Percentiles rank a stretch among this genome's conserved stretches.
phyloP scores from a whole-genome alignment of 2,329 filamentous ascomycete species.

The Fusarium kyushuense region DNA sequence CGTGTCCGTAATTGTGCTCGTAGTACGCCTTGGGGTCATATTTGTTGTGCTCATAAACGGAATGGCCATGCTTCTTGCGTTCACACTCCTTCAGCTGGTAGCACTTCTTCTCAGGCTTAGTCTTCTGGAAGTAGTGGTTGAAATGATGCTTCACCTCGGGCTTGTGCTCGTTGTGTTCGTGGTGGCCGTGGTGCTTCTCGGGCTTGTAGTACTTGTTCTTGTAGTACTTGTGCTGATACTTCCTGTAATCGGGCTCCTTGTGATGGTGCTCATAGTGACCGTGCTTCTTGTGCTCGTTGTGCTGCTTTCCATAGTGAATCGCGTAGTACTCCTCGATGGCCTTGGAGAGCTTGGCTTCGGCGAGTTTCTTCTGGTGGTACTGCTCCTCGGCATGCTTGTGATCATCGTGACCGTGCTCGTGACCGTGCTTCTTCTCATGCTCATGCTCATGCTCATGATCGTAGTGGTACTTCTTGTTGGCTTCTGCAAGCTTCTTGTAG shows the following conservation, averaged over 20 bases:
- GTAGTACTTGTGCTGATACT: neutral
- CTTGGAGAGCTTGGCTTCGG: constrained; percentile 7
- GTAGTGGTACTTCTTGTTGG: constrained; percentile 1
- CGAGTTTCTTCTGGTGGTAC: neutral
- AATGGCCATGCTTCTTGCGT: neutral
- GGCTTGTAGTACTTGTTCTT: neutral
- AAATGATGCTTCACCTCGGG: neutral
- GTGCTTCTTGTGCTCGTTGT: neutral
- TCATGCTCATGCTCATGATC: constrained; percentile 4
- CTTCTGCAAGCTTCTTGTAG: constrained; percentile 6
- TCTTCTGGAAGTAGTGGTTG: neutral
- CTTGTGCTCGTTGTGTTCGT: neutral
- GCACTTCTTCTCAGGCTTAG: neutral
- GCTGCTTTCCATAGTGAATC: neutral
- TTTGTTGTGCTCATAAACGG: constrained; percentile 4
- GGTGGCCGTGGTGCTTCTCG: neutral
- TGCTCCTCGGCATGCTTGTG: constrained; percentile 2
- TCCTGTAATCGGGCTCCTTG: neutral
- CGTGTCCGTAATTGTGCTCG: neutral
- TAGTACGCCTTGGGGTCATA: neutral
- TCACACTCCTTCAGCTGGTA: neutral
- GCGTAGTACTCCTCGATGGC: constrained; percentile 14
- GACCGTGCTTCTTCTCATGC: constrained; percentile 1
- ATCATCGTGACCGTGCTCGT: neutral
- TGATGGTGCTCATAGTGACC: neutral